A percentile compares a stretch with the other conserved stretches of the same genome.
phyloP scores from a whole-genome alignment of 176 grass and related monocot species.

The Rhynchospora tenuis region DNA sequence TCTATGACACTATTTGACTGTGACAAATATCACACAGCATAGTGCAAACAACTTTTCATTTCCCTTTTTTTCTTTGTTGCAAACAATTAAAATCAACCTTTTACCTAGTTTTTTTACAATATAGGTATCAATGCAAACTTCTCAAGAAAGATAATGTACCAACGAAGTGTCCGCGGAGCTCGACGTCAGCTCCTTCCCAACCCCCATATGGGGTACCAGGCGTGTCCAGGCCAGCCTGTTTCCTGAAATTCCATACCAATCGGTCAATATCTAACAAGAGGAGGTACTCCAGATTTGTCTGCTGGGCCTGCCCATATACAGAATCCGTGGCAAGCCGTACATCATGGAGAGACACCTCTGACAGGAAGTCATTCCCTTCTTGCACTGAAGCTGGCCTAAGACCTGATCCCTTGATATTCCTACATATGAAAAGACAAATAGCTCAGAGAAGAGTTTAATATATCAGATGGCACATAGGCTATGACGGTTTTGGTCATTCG shows the following conservation, averaged over 20 bases:
- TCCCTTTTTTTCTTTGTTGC: background rate
- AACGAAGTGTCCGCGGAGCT: constrained; percentile 83
- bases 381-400: background rate
- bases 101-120: background rate
- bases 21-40: background rate
- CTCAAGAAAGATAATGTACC: constrained; percentile 22
- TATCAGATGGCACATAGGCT: background rate
- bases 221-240: constrained; percentile 42
- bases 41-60: background rate
- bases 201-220: constrained; percentile 53
- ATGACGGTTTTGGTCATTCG: background rate
- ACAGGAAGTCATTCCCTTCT: constrained; percentile 22
- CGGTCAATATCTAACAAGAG: constrained; percentile 55
- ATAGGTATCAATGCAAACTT: background rate
- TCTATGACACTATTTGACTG: background rate
- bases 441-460: background rate
- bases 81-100: background rate
- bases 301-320: constrained; percentile 50
- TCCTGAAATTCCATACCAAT: constrained; percentile 69
- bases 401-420: constrained; percentile 28
- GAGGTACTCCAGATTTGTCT: constrained; percentile 82
- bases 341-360: constrained; percentile 57
- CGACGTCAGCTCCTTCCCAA: constrained; percentile 47
- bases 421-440: constrained; percentile 3
- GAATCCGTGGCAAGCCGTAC: constrained; percentile 47